Percentiles rank a stretch among this genome's conserved stretches.
phyloP scores from a whole-genome alignment of 2,329 filamentous ascomycete species.

The Zymoseptoria ardabiliae region DNA sequence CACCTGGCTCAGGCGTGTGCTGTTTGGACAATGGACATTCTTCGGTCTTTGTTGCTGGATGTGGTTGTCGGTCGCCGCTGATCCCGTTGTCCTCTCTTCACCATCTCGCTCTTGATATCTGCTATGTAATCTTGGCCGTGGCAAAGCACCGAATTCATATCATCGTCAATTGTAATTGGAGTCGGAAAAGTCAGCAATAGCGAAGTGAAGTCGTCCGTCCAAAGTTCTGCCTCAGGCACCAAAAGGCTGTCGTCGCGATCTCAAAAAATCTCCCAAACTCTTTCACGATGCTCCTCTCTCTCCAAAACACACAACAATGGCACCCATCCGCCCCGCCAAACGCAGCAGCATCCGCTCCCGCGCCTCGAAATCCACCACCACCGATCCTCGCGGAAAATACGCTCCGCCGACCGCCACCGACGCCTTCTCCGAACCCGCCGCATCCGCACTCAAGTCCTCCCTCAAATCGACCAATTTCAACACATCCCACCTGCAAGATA shows the following conservation, averaged over 20 bases:
- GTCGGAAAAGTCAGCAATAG: not conserved
- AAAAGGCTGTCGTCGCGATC: not conserved
- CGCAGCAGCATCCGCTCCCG: conserved; percentile 11
- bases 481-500: conserved; percentile 11
- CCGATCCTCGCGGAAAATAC: conserved; percentile 19
- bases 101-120: too few relatives aligned
- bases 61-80: too few relatives aligned
- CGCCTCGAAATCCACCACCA: conserved; percentile 6
- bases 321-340: conserved; percentile 9
- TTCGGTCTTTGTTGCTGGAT: too few relatives aligned
- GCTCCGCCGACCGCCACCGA: conserved; percentile 12
- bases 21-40: too few relatives aligned
- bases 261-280: not conserved
- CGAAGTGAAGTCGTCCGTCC: not conserved
- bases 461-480: not conserved
- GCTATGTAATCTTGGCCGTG: too few relatives aligned
- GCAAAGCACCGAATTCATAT: too few relatives aligned
- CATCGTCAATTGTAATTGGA: not conserved
- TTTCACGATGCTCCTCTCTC: not conserved
- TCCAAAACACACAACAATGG: conserved; percentile 5
- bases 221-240: not conserved
- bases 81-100: too few relatives aligned
- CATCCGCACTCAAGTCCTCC: conserved; percentile 3
- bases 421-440: not conserved
- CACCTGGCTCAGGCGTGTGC: too few relatives aligned